These are phyloP conservation scores for Bipolaris victoriae DNA, from an alignment of 2,329 filamentous ascomycete species.

Conservation along the genomic window DNA sequence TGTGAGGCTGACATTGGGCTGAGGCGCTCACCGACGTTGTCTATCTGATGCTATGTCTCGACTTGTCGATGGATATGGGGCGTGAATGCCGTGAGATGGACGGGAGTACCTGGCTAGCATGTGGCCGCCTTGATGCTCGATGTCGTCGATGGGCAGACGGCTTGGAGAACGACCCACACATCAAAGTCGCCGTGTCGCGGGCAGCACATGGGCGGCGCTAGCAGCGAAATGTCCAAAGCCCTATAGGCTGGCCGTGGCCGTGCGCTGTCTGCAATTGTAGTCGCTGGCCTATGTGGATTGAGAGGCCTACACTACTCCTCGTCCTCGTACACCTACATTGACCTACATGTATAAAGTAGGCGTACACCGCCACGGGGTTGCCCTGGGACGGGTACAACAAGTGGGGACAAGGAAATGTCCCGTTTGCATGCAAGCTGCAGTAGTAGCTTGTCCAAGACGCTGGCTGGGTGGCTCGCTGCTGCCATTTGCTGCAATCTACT, in stretches of 20 bases:
- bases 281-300: slow-evolving; percentile 22
- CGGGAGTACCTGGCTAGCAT: slow-evolving; percentile 18
- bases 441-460: slow-evolving; percentile 36
- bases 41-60: not conserved
- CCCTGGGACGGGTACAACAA: slow-evolving; percentile 35
- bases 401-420: slow-evolving; percentile 32
- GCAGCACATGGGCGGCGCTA: slow-evolving; percentile 6
- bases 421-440: slow-evolving; percentile 39
- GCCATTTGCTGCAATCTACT: slow-evolving; percentile 20
- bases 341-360: no score
- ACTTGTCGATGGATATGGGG: slow-evolving; percentile 16
- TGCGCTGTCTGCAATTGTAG: slow-evolving; percentile 35
- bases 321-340: no score
- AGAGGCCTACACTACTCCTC: no score
- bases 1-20: slow-evolving; percentile 9
- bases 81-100: slow-evolving; percentile 14
- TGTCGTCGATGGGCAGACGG: slow-evolving; percentile 23
- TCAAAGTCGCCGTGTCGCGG: slow-evolving; percentile 28
- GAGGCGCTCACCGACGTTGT: slow-evolving; percentile 1
- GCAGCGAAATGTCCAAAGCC: slow-evolving; percentile 15
- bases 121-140: slow-evolving; percentile 13
- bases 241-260: slow-evolving; percentile 30
- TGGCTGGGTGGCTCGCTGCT: slow-evolving; percentile 31
- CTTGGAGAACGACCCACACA: slow-evolving; percentile 17
- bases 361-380: slow-evolving; percentile 34